phyloP scores from a whole-genome alignment of 2,329 filamentous ascomycete genomes.

The Cadophora gregata region DNA sequence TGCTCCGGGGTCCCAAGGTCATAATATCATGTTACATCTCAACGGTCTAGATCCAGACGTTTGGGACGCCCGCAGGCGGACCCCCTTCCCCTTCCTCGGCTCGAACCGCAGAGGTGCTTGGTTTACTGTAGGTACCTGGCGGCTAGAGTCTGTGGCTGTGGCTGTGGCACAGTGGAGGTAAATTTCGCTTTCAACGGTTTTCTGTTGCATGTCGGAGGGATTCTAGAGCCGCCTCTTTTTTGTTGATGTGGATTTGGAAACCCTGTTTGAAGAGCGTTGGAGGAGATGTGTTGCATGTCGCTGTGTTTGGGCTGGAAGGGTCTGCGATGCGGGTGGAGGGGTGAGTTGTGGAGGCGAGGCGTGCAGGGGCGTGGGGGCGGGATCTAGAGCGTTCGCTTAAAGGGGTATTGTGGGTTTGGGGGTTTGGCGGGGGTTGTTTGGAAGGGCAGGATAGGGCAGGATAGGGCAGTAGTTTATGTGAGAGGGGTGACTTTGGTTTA shows the following conservation, averaged over 20 bases:
- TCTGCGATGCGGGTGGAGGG: background rate
- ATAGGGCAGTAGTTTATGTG: too few relatives aligned
- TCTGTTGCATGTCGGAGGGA: background rate
- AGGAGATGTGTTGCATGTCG: background rate
- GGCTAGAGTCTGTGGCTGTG: too few relatives aligned
- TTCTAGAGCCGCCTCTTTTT: background rate
- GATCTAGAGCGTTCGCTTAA: slow-evolving; percentile 1
- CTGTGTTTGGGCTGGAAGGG: background rate
- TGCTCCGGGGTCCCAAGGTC: background rate
- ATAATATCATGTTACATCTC: background rate
- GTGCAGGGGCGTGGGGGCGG: background rate
- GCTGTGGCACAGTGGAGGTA: too few relatives aligned
- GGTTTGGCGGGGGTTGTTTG: too few relatives aligned
- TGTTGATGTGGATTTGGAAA: background rate
- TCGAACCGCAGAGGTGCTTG: too few relatives aligned
- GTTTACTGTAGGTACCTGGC: too few relatives aligned
- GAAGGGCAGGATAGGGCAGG: too few relatives aligned
- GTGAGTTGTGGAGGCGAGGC: background rate
- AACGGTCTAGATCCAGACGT: background rate
- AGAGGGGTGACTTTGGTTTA: too few relatives aligned
- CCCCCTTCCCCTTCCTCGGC: background rate
- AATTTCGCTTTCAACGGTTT: background rate
- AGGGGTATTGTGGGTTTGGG: too few relatives aligned
- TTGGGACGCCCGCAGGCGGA: too few relatives aligned
- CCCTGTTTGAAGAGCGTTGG: background rate